Percentiles rank a stretch among this genome's conserved stretches.
These are phyloP conservation scores for Uronychia binucleata DNA, from an alignment of 73 alveolate genomes.

Conservation along the genomic window DNA sequence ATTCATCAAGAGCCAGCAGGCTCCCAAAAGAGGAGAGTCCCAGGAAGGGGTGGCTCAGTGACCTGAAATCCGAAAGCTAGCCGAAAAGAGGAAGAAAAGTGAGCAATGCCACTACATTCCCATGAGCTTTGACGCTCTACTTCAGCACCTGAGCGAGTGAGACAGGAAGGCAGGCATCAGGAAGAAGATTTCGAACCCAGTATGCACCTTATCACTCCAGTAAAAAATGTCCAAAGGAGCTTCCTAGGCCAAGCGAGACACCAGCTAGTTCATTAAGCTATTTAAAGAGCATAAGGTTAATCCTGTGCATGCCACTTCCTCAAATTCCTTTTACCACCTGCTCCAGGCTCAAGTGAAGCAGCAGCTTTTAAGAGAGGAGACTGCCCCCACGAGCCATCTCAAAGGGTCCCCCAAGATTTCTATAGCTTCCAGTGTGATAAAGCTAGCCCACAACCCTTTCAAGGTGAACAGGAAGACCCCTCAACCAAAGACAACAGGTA, in stretches of 20 bases:
- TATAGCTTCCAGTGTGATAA: not conserved
- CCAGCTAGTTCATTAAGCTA: not conserved
- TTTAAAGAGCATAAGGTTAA: not conserved
- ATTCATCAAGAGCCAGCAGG: too few species aligned
- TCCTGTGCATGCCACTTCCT: not conserved
- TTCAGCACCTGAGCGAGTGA: not conserved
- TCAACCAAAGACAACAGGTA: not conserved
- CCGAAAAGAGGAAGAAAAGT: too few species aligned
- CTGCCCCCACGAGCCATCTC: too few species aligned
- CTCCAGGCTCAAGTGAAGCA: not conserved
- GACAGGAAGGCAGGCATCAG: not conserved
- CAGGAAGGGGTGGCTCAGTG: too few species aligned
- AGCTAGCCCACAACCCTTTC: not conserved
- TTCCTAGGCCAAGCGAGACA: not conserved
- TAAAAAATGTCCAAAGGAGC: not conserved
- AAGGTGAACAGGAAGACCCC: not conserved
- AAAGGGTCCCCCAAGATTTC: too few species aligned
- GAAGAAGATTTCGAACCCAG: not conserved
- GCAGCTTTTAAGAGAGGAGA: not conserved
- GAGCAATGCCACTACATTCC: not conserved
- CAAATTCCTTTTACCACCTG: not conserved
- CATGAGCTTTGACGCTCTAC: not conserved
- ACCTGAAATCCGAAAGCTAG: too few species aligned
- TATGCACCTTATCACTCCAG: not conserved
- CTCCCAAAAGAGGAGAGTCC: too few species aligned